Conservation (phyloP, 441 rosid genomes). For the Euphorbia celastroides region DNA sequence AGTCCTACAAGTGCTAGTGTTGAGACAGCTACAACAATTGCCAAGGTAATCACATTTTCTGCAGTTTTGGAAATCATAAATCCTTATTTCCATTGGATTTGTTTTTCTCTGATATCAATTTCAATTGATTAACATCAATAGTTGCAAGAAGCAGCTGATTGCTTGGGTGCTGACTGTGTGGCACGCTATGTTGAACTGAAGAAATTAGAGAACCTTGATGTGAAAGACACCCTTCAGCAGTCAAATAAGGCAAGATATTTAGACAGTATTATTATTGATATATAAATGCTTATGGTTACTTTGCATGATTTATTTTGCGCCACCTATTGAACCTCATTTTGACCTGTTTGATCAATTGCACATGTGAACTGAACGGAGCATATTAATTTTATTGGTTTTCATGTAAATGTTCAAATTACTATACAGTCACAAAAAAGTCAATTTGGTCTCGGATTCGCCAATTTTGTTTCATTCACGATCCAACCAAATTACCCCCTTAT, state of each 20-base stretch:
- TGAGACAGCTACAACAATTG: conserved; percentile 56
- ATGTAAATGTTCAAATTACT: neutral
- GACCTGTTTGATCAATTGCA: neutral
- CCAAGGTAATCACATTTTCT: conserved; percentile 39
- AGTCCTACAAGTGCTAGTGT: conserved; percentile 46
- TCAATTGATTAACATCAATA: conserved; percentile 16
- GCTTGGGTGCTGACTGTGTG: conserved; percentile 72
- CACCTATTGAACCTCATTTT: neutral
- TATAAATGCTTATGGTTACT: neutral
- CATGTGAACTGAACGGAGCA: neutral
- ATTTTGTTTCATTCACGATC: neutral
- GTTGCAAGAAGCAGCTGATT: conserved; percentile 93
- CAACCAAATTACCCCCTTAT: neutral
- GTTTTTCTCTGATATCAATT: neutral
- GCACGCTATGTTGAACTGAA: conserved; percentile 66
- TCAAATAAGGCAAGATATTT: conserved; percentile 44
- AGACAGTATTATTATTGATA: neutral
- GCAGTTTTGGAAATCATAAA: conserved; percentile 2
- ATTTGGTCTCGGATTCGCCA: neutral
- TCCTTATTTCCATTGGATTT: neutral
- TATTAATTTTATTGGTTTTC: neutral
- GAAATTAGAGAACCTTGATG: conserved; percentile 48
- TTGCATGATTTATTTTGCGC: neutral
- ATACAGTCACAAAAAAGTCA: neutral
- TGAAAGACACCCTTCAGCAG: conserved; percentile 31